Percentiles rank a stretch among this genome's conserved stretches.
Evolutionary conservation across 208 protist species (phyloP).

Genomic region (Wallacemonas rigidus): DNA sequence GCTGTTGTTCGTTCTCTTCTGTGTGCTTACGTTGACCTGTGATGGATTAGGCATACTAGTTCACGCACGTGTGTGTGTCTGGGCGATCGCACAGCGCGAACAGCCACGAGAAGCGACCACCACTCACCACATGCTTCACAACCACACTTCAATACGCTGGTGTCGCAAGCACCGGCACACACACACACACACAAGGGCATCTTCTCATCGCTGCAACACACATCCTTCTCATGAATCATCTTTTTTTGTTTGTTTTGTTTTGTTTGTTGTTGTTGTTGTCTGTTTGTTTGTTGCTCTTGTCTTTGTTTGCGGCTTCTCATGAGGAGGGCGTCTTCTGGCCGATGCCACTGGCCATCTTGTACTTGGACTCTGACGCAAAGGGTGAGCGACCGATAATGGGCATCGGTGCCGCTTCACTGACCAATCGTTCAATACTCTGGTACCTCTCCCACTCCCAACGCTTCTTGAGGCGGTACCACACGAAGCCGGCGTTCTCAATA

Average conservation of each 20-base stretch:
- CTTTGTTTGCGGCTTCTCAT: not conserved
- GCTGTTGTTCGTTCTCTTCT: no score
- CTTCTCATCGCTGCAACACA: no score
- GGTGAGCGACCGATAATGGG: slow-evolving; percentile 63
- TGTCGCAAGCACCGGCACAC: no score
- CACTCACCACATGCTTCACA: no score
- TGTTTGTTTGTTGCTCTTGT: not conserved
- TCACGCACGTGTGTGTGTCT: no score
- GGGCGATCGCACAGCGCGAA: no score
- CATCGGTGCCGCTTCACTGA: slow-evolving; percentile 74
- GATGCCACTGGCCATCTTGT: slow-evolving; percentile 56
- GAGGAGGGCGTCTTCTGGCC: slow-evolving; percentile 12
- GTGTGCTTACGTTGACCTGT: no score
- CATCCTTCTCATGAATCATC: not conserved
- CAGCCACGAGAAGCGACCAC: no score
- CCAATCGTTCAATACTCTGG: slow-evolving; percentile 72
- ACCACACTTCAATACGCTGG: no score
- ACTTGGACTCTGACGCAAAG: slow-evolving; percentile 52
- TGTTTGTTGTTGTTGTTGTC: not conserved
- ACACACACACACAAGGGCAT: no score
- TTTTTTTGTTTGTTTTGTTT: not conserved
- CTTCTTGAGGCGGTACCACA: slow-evolving; percentile 87
- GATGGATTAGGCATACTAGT: no score
- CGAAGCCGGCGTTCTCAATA: slow-evolving; percentile 82
- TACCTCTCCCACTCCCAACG: slow-evolving; percentile 77